Evolutionary conservation across 1,284 basidiomycete species (phyloP), one percentile per base, ranked within the genome.

Genomic region (Trametes sp.): DNA sequence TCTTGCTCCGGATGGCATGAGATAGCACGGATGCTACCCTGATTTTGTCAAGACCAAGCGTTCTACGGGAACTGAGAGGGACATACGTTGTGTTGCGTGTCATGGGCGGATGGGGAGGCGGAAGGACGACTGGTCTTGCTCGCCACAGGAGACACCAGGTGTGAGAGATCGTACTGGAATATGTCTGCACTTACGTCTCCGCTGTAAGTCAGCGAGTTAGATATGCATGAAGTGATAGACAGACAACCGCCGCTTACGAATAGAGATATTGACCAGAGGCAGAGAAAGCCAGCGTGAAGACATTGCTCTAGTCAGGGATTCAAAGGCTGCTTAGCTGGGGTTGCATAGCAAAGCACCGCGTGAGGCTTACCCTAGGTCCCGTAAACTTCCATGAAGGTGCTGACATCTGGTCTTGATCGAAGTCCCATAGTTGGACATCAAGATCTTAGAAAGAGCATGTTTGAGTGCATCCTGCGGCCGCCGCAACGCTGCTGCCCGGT

Each of bases 261-360:
- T 84, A 85, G 33, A 93, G 68, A 70, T 82, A 87, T 54, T 79
- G 81, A 68, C 87, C 87, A 38, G 81, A 80, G 1, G 86, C 81
- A 7, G 89, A 90, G 74, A 92, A 92, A 35, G 83, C 83, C 38
- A 93, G 76, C 8, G 84, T 81, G 72, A 93, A 87, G 36, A 93
- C 82, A 68, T 92, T 92, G 48, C 80, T 80, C 91, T 87, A 14
- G n/a, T n/a, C n/a, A 38, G 26, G 35, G 14, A 48, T 46, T 6
- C 8, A 8, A 28, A 21, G 14, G 8, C 13, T 29, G 54, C n/a
- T 21, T n/a, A 41, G 38, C 4, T 4, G 19, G 19, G n/a, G 16
- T 19, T 19, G n/a, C 16, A 19, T 16, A 41, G 38, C 16, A 41
- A 19, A 3, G 16, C 48, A 21, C 28, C 36, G 23, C 13, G 41